phyloP scores from a whole-genome alignment of 768 basidiomycete species.

The Trametes villosa region DNA sequence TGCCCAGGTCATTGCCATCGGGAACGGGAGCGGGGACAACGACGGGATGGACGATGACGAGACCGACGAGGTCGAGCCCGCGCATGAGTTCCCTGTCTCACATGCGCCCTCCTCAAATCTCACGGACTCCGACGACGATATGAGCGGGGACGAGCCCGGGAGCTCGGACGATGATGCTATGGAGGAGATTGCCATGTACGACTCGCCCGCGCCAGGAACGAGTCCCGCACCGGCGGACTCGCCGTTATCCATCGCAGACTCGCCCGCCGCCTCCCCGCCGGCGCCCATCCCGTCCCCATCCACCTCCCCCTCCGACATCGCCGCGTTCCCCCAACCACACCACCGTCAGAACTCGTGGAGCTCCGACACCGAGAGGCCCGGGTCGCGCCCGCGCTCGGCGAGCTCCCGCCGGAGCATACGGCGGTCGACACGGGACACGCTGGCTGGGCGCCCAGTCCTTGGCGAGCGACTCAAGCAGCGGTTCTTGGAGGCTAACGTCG shows the following conservation, averaged over 20 bases:
- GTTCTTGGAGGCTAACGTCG: conserved; percentile 74
- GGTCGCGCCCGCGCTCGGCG: conserved; percentile 43
- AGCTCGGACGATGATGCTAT: conserved; percentile 80
- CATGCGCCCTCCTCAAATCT: conserved; percentile 53
- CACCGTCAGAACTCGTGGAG: conserved; percentile 27
- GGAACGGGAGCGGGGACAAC: conserved; percentile 57
- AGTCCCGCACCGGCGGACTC: conserved; percentile 11
- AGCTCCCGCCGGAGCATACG: conserved; percentile 62
- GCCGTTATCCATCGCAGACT: conserved; percentile 4
- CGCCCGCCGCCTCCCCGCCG: conserved; percentile 5
- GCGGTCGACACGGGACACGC: conserved; percentile 40
- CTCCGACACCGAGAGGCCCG: conserved; percentile 35
- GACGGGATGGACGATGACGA: conserved; percentile 62
- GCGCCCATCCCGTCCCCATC: conserved; percentile 24
- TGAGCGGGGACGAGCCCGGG: conserved; percentile 70
- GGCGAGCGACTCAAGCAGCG: conserved; percentile 83
- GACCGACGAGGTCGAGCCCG: conserved; percentile 66
- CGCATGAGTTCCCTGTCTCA: conserved; percentile 71
- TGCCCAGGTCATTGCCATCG: conserved; percentile 78
- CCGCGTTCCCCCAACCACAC: conserved; percentile 29
- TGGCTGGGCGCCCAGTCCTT: conserved; percentile 51
- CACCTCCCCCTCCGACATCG: conserved; percentile 24
- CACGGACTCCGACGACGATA: conserved; percentile 76
- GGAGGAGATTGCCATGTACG: conserved; percentile 83
- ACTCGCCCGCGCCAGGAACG: conserved; percentile 32